Conservation (phyloP, 805 yeast species). For the Candida anglica region DNA sequence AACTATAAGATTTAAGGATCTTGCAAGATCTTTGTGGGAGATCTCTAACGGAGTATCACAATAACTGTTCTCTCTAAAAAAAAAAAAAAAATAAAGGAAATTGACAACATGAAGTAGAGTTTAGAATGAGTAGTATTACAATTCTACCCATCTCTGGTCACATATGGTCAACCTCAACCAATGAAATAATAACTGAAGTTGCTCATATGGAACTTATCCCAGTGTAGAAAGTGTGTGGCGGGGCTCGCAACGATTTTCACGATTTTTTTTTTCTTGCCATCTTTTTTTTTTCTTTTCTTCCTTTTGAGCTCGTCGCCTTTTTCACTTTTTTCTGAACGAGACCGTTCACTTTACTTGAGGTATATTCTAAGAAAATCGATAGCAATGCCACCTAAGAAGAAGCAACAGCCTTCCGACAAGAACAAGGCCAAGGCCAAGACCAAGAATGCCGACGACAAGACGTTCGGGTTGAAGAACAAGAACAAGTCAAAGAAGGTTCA, state of each 20-base stretch:
- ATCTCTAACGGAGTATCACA: no score
- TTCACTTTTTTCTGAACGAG: neutral
- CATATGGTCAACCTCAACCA: no score
- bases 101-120: no score
- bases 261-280: neutral
- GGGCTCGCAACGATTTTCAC: neutral
- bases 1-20: no score
- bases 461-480: constrained; percentile 94
- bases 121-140: no score
- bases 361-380: neutral
- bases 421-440: constrained; percentile 64
- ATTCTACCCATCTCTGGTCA: no score
- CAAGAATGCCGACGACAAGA: constrained; percentile 73
- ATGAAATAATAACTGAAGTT: no score
- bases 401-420: constrained; percentile 47
- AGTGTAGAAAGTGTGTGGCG: no score
- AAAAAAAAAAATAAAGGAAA: no score
- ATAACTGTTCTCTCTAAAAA: no score
- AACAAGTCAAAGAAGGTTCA: constrained; percentile 93
- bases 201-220: no score
- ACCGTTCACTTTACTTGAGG: neutral
- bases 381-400: constrained; percentile 83
- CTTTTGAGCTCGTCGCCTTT: neutral
- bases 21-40: no score
- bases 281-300: neutral